Percentiles rank a stretch among this genome's conserved stretches.
These are phyloP conservation scores for Penicillium argentinense DNA, from an alignment of 495 filamentous ascomycete genomes.

Conservation along the genomic window DNA sequence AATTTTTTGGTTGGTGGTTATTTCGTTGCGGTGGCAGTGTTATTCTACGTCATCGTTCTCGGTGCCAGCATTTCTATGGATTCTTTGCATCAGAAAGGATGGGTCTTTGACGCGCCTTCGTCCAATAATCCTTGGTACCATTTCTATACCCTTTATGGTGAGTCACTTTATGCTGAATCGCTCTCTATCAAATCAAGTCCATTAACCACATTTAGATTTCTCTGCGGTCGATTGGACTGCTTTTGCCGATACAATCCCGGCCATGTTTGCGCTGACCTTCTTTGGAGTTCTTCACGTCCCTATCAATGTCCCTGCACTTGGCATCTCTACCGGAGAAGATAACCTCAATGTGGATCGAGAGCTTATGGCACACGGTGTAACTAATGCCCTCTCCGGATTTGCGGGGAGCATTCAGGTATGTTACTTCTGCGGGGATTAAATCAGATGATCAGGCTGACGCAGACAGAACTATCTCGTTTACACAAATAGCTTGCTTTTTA, in stretches of 20 bases:
- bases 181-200: background rate
- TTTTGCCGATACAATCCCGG: constrained; percentile 75
- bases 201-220: constrained; percentile 54
- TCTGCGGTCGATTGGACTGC: constrained; percentile 75
- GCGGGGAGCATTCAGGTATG: constrained; percentile 81
- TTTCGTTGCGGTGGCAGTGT: constrained; percentile 73
- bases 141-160: constrained; percentile 93
- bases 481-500: constrained; percentile 93
- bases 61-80: constrained; percentile 62
- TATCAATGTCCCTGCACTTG: constrained; percentile 93
- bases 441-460: constrained; percentile 7
- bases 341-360: constrained; percentile 88
- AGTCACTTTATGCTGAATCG: constrained; percentile 13
- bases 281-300: constrained; percentile 96
- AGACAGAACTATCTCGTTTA: constrained; percentile 89
- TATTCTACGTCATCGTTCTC: constrained; percentile 80
- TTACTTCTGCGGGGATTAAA: background rate
- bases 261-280: constrained; percentile 97
- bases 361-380: constrained; percentile 88
- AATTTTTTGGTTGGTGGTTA: constrained; percentile 84
- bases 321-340: constrained; percentile 85
- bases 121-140: constrained; percentile 91
- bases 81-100: constrained; percentile 67
- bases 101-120: constrained; percentile 86
- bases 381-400: constrained; percentile 84